phyloP scores from a whole-genome alignment of 345 rosid genomes.

The Ailanthus altissimus region DNA sequence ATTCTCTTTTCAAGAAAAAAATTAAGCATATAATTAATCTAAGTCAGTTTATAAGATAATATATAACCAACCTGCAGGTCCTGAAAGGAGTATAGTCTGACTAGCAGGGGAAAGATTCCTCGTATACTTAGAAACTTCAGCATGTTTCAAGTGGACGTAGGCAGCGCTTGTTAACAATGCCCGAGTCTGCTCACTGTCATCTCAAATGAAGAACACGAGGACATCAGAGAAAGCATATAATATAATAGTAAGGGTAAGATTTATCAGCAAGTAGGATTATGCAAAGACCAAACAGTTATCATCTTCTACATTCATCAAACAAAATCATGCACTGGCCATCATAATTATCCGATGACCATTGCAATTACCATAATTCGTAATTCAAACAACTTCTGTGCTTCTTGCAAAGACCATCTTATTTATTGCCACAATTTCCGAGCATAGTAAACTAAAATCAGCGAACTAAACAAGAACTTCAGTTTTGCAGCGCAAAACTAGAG shows the following conservation, averaged over 20 bases:
- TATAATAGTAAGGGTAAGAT: not conserved
- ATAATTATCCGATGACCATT: too few relatives aligned
- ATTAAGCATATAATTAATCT: not conserved
- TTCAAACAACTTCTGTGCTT: not conserved
- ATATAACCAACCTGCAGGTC: slow-evolving; percentile 75
- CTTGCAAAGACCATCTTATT: not conserved
- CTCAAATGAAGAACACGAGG: slow-evolving; percentile 12
- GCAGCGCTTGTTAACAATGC: slow-evolving; percentile 87
- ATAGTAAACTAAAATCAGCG: not conserved
- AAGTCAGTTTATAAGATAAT: not conserved
- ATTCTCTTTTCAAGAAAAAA: not conserved
- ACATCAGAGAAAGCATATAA: slow-evolving; percentile 6
- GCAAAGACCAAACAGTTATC: not conserved
- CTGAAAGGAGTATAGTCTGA: slow-evolving; percentile 82
- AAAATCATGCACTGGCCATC: not conserved
- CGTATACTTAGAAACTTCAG: slow-evolving; percentile 75
- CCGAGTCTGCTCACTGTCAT: slow-evolving; percentile 84
- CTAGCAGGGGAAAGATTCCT: slow-evolving; percentile 91
- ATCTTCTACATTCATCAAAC: not conserved
- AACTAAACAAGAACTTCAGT: not conserved
- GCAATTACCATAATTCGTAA: not conserved
- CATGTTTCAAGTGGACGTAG: slow-evolving; percentile 87
- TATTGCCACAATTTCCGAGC: not conserved
- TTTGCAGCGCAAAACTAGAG: not conserved
- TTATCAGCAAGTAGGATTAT: not conserved